Conservation (phyloP, 2,329 filamentous ascomycete species). For the Fusarium sp. region DNA sequence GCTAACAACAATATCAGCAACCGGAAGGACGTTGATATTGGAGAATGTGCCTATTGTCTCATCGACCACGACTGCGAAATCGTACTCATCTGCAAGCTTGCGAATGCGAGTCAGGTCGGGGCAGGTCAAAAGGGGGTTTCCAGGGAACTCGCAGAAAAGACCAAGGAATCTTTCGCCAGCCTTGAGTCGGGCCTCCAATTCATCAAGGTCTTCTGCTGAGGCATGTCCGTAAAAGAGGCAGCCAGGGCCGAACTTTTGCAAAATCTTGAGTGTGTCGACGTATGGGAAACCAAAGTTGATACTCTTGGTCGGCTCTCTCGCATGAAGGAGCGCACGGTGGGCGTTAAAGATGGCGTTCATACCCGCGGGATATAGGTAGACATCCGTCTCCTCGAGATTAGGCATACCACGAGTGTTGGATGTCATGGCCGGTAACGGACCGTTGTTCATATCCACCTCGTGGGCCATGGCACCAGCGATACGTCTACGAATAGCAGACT, state of each 20-base stretch:
- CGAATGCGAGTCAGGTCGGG: conserved; percentile 89
- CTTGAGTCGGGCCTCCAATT: conserved; percentile 79
- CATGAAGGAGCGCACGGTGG: conserved; percentile 78
- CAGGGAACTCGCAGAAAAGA: conserved; percentile 94
- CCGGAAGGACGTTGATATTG: conserved; percentile 92
- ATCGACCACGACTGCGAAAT: conserved; percentile 91
- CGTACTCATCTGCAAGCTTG: conserved; percentile 81
- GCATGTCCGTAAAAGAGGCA: conserved; percentile 89
- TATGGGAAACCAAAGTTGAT: conserved; percentile 98
- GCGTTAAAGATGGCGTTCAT: conserved; percentile 97
- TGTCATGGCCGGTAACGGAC: conserved; percentile 39
- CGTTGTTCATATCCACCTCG: conserved; percentile 67
- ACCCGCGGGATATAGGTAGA: conserved; percentile 88
- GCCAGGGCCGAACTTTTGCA: conserved; percentile 94
- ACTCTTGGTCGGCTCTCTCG: conserved; percentile 76
- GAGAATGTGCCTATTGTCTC: conserved; percentile 97
- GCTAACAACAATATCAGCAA: conserved; percentile 92
- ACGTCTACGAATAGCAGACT: conserved; percentile 84
- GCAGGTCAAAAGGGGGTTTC: conserved; percentile 88
- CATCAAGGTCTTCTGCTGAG: conserved; percentile 81
- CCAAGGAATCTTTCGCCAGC: conserved; percentile 81
- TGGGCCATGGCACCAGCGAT: conserved; percentile 88
- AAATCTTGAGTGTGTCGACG: conserved; percentile 93
- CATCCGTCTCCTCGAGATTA: conserved; percentile 84
- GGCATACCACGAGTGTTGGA: conserved; percentile 68